Base-by-base conservation (phyloP, 2,329 filamentous ascomycete species). In the Boeremia lycopersici region DNA sequence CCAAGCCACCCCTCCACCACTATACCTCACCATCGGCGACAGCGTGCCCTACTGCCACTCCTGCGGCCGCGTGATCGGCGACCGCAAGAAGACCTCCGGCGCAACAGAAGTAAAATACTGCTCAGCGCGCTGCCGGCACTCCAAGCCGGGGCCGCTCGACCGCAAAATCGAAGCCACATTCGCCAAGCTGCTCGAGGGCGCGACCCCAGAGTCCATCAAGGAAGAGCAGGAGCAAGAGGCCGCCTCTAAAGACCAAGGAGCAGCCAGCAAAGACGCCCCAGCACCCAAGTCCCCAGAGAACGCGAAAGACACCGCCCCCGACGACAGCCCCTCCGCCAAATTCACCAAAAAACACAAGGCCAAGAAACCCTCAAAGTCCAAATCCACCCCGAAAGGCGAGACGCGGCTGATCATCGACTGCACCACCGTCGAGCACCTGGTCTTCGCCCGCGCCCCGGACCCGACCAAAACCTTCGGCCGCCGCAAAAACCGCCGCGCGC, bases 41-140 rank as follows among this genome's bases (percentile, higher is more conserved):
- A 68, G 74, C 25, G 80, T 79, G 0, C 79, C 80, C 0, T 86
- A 86, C 66, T 86, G 83, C 60, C 79, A 80, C 56, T 79, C 80
- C 11, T 87, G 84, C 60, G 84, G 85, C 1, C 76, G 84, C 35
- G 77, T 84, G 2, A 84, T 85, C 34, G 78, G 80, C 59, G 68
- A 71, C 65, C 56, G 63, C 28, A 70, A 71, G 19, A 76, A 76
- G 41, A 64, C 63, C 2, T 61, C 69, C 15, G 57, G 70, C 6
- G 64, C 70, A n/a, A 62, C 70, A 25, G 63, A 71, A 36, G 69
- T 78, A 29, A 85, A 84, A 57, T 87, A 85, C 73, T 86, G 84
- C 72, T 86, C 84, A 0, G 74, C 79, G 40, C 74, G 80, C 33
- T 87, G 84, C 60, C 76, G 82, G 17, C 76, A 75, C 30, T 76